Conservation (phyloP, 2,329 filamentous ascomycete genomes). For the Ascochyta rabiei region DNA sequence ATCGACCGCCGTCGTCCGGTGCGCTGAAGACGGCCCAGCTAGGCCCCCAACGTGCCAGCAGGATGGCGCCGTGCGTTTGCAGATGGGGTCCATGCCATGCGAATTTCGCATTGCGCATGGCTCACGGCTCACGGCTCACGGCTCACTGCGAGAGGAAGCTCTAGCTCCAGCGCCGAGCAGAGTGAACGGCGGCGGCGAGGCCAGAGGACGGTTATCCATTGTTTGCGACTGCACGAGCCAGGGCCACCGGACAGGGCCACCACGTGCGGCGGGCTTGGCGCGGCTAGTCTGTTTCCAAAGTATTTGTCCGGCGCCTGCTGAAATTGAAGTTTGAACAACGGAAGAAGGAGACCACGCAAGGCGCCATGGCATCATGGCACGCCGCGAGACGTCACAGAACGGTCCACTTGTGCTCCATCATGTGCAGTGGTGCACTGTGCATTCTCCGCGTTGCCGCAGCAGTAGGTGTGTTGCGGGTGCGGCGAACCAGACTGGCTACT, state of each 20-base stretch:
- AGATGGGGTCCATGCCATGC: no score
- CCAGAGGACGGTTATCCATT: no score
- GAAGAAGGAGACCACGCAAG: no score
- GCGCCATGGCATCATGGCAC: constrained; percentile 7
- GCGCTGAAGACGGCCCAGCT: constrained; percentile 1
- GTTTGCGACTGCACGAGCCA: no score
- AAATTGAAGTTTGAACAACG: no score
- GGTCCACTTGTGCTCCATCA: constrained; percentile 3
- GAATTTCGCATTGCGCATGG: no score
- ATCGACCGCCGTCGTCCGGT: constrained; percentile 17
- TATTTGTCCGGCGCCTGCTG: constrained; percentile 1
- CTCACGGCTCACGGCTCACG: no score
- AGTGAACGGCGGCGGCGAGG: constrained; percentile 10
- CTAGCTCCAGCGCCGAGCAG: no score
- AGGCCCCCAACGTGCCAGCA: constrained; percentile 6
- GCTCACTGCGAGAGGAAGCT: neutral
- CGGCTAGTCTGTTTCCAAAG: neutral
- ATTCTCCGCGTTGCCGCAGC: neutral
- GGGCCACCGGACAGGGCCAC: constrained; percentile 26
- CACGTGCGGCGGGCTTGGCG: constrained; percentile 28
- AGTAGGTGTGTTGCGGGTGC: neutral
- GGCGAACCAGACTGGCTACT: neutral
- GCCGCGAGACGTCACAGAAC: constrained; percentile 15
- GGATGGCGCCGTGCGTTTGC: constrained; percentile 1
- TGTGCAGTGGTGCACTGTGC: neutral